Conservation (phyloP, 441 rosid species). For the Mallotus repandus region DNA sequence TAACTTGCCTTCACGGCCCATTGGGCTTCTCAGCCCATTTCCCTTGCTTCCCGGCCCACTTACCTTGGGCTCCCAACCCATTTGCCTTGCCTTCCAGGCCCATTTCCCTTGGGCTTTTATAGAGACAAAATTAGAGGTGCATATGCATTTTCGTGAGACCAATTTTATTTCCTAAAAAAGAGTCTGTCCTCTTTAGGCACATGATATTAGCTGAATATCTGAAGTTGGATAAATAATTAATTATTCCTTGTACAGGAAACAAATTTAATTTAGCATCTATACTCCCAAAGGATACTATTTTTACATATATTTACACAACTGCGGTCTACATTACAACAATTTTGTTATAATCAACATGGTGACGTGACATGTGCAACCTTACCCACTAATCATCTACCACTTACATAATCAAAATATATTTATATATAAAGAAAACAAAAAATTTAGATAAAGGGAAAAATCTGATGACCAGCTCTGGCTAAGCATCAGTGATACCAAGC, state of each 20-base stretch:
- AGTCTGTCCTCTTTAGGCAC: too few relatives aligned
- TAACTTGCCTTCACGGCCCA: too few relatives aligned
- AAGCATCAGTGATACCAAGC: slow-evolving; percentile 27
- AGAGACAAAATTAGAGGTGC: too few relatives aligned
- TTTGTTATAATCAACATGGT: slow-evolving; percentile 26
- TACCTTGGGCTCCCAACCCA: too few relatives aligned
- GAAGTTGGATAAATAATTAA: slow-evolving; percentile 29
- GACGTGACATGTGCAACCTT: slow-evolving; percentile 10
- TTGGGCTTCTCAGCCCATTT: too few relatives aligned
- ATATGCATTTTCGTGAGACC: too few relatives aligned
- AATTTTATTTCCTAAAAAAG: too few relatives aligned
- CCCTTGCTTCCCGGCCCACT: too few relatives aligned
- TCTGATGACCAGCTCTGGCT: neutral
- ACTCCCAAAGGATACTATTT: slow-evolving; percentile 28
- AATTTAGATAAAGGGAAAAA: neutral
- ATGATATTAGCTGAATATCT: neutral
- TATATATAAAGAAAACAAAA: slow-evolving; percentile 8
- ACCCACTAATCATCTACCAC: slow-evolving; percentile 36
- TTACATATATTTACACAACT: slow-evolving; percentile 36
- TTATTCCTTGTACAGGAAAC: slow-evolving; percentile 1
- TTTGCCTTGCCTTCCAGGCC: too few relatives aligned
- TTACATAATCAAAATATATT: slow-evolving; percentile 30
- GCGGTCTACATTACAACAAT: slow-evolving; percentile 29
- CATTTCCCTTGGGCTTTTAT: too few relatives aligned
- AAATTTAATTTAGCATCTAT: slow-evolving; percentile 32